A percentile compares a stretch with the other conserved stretches of the same genome.
phyloP scores from a whole-genome alignment of 225 moss, liverwort and hornwort species.

The Straminergon stramineum region DNA sequence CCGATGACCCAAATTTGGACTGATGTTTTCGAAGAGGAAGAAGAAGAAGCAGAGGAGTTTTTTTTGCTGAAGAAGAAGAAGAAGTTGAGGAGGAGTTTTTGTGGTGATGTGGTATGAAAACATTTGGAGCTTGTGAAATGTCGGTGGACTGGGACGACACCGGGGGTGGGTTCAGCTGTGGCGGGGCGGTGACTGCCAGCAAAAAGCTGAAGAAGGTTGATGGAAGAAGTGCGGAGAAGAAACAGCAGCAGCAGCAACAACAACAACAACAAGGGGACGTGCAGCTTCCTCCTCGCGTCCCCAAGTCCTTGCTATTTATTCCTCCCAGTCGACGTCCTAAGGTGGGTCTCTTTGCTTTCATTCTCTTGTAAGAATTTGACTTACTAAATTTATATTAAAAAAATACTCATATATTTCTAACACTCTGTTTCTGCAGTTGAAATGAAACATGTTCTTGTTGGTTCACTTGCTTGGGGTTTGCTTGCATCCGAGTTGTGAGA shows the following conservation, averaged over 20 bases:
- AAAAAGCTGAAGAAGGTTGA: slow-evolving; percentile 37
- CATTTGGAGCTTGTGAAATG: slow-evolving; percentile 1
- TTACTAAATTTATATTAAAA: not conserved
- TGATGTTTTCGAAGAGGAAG: not conserved
- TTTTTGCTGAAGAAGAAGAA: not conserved
- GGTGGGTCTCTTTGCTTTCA: slow-evolving; percentile 1
- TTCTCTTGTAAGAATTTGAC: not conserved
- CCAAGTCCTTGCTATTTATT: slow-evolving; percentile 28
- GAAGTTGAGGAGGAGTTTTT: not conserved
- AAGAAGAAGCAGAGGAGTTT: not conserved
- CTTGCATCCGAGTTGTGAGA: not conserved
- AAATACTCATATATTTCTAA: not conserved
- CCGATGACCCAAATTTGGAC: not conserved
- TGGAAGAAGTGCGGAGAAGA: not conserved
- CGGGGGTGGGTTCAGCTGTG: slow-evolving; percentile 34
- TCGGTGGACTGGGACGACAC: slow-evolving; percentile 22
- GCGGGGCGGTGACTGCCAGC: slow-evolving; percentile 45
- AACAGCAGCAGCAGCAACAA: not conserved
- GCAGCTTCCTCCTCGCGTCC: slow-evolving; percentile 8
- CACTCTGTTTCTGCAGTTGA: not conserved
- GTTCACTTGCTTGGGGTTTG: not conserved
- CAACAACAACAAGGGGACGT: not conserved
- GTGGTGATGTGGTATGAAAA: not conserved
- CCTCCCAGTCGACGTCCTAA: slow-evolving; percentile 31
- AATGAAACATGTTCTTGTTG: not conserved